phyloP scores from a whole-genome alignment of 495 filamentous ascomycete genomes.

The Barbatosphaeria neglecta region DNA sequence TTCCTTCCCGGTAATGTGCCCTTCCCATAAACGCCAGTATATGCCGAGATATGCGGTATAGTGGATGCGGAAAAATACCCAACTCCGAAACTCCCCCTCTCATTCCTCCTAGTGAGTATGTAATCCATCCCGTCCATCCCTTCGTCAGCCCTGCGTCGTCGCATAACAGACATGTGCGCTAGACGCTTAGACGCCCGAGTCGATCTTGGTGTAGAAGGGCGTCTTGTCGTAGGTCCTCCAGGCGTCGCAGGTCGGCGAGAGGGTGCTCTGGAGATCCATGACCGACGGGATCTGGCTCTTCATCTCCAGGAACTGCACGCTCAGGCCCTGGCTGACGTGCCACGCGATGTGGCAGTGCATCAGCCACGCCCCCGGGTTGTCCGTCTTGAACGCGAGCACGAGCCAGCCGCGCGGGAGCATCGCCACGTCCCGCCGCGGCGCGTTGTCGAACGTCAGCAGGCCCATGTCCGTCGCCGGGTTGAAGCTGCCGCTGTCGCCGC shows the following conservation, averaged over 20 bases:
- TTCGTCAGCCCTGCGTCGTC: too few species aligned
- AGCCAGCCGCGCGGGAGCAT: neutral
- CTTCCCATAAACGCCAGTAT: too few species aligned
- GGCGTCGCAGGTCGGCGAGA: neutral
- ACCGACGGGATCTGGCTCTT: neutral
- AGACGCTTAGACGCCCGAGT: neutral
- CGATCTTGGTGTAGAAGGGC: neutral
- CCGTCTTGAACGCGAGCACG: constrained; percentile 34
- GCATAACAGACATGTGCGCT: too few species aligned
- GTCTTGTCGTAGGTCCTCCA: neutral
- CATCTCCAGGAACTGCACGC: neutral
- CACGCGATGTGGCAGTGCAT: constrained; percentile 40
- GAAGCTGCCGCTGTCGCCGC: constrained; percentile 16
- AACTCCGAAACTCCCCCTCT: too few species aligned
- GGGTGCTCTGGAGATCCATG: neutral
- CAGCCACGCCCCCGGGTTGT: constrained; percentile 37
- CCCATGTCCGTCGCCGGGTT: neutral
- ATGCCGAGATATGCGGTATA: too few species aligned
- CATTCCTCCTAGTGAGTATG: too few species aligned
- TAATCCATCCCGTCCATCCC: too few species aligned
- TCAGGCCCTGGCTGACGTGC: constrained; percentile 29
- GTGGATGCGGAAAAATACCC: too few species aligned
- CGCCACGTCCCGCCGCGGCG: neutral
- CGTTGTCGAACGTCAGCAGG: neutral
- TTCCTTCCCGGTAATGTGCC: too few species aligned